phyloP scores from a whole-genome alignment of 176 grass and related monocot species.

The Phoenix roebelenii region DNA sequence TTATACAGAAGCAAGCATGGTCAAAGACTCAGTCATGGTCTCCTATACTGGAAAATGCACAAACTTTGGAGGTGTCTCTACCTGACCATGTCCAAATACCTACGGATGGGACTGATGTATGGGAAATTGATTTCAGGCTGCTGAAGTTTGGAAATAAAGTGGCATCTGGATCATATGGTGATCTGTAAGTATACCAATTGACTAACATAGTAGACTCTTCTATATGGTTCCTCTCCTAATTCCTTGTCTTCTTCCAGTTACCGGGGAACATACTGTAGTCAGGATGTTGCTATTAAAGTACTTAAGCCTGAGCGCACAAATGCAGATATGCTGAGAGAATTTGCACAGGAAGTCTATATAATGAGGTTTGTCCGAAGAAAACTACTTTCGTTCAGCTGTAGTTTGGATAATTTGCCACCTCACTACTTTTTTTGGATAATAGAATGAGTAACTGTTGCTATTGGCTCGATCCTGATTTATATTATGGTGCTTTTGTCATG shows the following conservation, averaged over 20 bases:
- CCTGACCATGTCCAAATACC: slow-evolving; percentile 55
- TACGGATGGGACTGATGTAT: slow-evolving; percentile 65
- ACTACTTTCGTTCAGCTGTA: neutral
- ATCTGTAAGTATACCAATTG: slow-evolving; percentile 54
- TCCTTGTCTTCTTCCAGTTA: slow-evolving; percentile 46
- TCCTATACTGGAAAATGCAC: slow-evolving; percentile 29
- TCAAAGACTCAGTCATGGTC: slow-evolving; percentile 34
- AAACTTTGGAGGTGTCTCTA: slow-evolving; percentile 26
- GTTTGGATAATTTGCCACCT: too few relatives aligned
- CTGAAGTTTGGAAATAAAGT: slow-evolving; percentile 74
- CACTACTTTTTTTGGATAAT: too few relatives aligned
- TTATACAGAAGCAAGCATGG: slow-evolving; percentile 38
- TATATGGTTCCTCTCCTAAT: slow-evolving; percentile 13
- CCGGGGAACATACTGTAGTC: slow-evolving; percentile 74
- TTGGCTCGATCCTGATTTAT: too few relatives aligned
- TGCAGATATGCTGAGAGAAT: slow-evolving; percentile 76
- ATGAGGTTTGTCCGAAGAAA: slow-evolving; percentile 52
- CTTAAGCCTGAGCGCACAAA: slow-evolving; percentile 63
- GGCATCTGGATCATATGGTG: slow-evolving; percentile 68
- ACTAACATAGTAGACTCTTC: slow-evolving; percentile 1
- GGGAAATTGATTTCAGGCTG: slow-evolving; percentile 72
- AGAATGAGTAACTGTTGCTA: too few relatives aligned
- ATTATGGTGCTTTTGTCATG: too few relatives aligned
- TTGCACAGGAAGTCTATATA: slow-evolving; percentile 92
- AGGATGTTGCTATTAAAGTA: slow-evolving; percentile 94